These are phyloP conservation scores for Kurtzmaniella cleridarum DNA, from an alignment of 805 yeast genomes.

Conservation along the genomic window DNA sequence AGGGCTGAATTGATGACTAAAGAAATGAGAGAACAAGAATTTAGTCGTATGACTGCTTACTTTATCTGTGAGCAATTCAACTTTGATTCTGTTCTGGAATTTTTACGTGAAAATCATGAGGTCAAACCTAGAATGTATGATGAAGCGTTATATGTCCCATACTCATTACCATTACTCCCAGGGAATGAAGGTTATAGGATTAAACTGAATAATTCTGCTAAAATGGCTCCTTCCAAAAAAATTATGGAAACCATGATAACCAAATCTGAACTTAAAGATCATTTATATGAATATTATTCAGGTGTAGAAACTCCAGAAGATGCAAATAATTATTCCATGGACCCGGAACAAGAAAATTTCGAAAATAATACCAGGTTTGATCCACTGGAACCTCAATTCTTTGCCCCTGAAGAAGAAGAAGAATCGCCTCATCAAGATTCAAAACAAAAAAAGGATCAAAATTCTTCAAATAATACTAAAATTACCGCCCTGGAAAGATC, in stretches of 20 bases:
- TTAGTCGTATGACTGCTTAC: slow-evolving; percentile 88
- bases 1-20: slow-evolving; percentile 55
- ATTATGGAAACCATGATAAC: slow-evolving; percentile 76
- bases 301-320: slow-evolving; percentile 67
- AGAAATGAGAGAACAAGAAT: slow-evolving; percentile 55
- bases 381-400: slow-evolving; percentile 90
- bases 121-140: slow-evolving; percentile 86
- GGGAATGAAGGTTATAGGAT: slow-evolving; percentile 77
- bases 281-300: slow-evolving; percentile 85
- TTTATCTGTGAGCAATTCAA: slow-evolving; percentile 80
- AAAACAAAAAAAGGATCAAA: background rate
- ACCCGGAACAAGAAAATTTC: slow-evolving; percentile 36
- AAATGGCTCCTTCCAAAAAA: slow-evolving; percentile 35
- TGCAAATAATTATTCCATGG: slow-evolving; percentile 43
- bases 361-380: slow-evolving; percentile 60
- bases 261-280: slow-evolving; percentile 80
- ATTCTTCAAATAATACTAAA: background rate
- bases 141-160: slow-evolving; percentile 90
- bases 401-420: slow-evolving; percentile 41
- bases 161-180: slow-evolving; percentile 78
- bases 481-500: background rate
- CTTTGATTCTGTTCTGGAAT: slow-evolving; percentile 55
- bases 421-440: background rate
- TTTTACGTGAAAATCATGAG: slow-evolving; percentile 64
- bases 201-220: slow-evolving; percentile 57